Conservation (phyloP, 2,329 filamentous ascomycete species). For the Onygenales sp. region DNA sequence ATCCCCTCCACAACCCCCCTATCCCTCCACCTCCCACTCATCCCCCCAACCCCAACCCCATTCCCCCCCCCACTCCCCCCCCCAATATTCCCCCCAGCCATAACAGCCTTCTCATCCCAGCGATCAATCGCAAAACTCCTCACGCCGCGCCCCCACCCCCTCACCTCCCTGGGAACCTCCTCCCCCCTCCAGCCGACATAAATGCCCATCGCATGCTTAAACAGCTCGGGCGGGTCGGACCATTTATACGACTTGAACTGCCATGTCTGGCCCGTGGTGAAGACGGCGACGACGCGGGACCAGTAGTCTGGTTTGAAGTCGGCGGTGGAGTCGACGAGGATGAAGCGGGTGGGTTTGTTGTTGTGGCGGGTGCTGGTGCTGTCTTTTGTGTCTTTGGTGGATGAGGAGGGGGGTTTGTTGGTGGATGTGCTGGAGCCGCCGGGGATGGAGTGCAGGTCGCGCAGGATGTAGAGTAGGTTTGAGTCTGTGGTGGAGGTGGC, state of each 20-base stretch:
- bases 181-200: constrained; percentile 91
- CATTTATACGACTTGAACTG: constrained; percentile 99
- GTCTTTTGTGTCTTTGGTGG: constrained; percentile 23
- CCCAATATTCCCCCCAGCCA: constrained; percentile 18
- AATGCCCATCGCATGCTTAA: constrained; percentile 76
- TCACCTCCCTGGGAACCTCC: constrained; percentile 64
- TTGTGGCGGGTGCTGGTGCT: not conserved
- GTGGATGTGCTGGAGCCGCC: constrained; percentile 13
- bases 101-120: constrained; percentile 49
- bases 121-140: constrained; percentile 73
- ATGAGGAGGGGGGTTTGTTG: constrained; percentile 8
- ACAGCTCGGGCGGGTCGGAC: constrained; percentile 78
- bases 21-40: constrained; percentile 61
- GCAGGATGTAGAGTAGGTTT: constrained; percentile 78
- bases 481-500: constrained; percentile 52
- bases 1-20: constrained; percentile 86
- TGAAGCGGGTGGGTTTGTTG: constrained; percentile 74
- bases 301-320: constrained; percentile 98
- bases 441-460: constrained; percentile 53
- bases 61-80: constrained; percentile 21
- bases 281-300: constrained; percentile 88
- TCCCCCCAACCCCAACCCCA: constrained; percentile 17
- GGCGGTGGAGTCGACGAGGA: constrained; percentile 84
- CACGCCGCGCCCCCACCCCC: constrained; percentile 78
- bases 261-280: constrained; percentile 96